Evolutionary conservation across 768 basidiomycete species (phyloP).

Genomic region (Mycena rebaudengoi): DNA sequence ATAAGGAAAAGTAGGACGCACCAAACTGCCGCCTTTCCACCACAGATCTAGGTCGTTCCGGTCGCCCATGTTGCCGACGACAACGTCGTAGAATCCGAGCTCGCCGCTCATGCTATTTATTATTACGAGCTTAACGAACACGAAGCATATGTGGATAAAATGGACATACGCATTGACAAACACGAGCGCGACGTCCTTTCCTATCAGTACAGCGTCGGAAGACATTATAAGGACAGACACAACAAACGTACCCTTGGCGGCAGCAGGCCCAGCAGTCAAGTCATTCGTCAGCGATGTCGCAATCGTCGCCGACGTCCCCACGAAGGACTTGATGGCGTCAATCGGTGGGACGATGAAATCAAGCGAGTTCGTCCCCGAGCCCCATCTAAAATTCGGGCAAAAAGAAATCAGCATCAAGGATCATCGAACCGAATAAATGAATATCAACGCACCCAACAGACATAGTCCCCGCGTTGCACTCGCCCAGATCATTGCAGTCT

Average conservation of each 20-base stretch:
- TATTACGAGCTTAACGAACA: slow-evolving; percentile 3
- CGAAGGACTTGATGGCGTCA: slow-evolving; percentile 50
- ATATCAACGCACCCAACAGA: slow-evolving; percentile 66
- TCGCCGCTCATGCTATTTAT: slow-evolving; percentile 55
- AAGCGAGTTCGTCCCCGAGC: slow-evolving; percentile 57
- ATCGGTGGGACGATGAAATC: slow-evolving; percentile 55
- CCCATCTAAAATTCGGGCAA: slow-evolving; percentile 48
- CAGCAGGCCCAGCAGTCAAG: slow-evolving; percentile 44
- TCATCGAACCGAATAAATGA: no score
- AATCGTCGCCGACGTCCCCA: slow-evolving; percentile 49
- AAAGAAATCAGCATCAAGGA: no score
- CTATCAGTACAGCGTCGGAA: no score
- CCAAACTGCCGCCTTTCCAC: slow-evolving; percentile 63
- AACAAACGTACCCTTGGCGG: no score
- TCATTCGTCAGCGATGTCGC: slow-evolving; percentile 55
- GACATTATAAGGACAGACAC: no score
- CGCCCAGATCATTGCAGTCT: slow-evolving; percentile 55
- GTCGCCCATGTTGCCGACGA: slow-evolving; percentile 73
- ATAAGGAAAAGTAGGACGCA: slow-evolving; percentile 17
- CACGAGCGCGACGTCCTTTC: slow-evolving; percentile 66
- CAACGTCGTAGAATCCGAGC: slow-evolving; percentile 62
- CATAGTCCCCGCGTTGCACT: slow-evolving; percentile 66
- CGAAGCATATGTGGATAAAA: not conserved
- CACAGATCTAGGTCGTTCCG: slow-evolving; percentile 66
- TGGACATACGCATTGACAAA: slow-evolving; percentile 62